phyloP scores from a whole-genome alignment of 306 rosid genomes.

The Citrullus colocynthis region DNA sequence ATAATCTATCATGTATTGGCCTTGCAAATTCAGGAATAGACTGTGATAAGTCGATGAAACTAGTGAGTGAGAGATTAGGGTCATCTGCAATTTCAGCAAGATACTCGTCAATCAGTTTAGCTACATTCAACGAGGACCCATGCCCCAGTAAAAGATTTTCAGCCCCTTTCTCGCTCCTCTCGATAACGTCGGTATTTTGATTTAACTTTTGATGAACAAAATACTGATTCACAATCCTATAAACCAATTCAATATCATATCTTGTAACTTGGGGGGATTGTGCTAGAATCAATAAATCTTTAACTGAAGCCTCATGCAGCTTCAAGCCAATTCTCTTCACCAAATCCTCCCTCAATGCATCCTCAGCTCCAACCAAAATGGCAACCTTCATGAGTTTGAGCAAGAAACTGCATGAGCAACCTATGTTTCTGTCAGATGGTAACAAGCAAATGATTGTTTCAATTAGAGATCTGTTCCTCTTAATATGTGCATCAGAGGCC shows the following conservation, averaged over 20 bases:
- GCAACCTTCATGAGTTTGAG: constrained; percentile 79
- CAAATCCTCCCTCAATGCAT: constrained; percentile 44
- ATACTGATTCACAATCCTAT: constrained; percentile 41
- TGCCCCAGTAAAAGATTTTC: constrained; percentile 33
- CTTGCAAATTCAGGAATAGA: constrained; percentile 57
- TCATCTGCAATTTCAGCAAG: constrained; percentile 62
- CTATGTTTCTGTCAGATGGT: constrained; percentile 48
- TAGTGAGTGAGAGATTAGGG: constrained; percentile 40
- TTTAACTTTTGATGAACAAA: constrained; percentile 27
- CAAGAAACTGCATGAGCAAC: constrained; percentile 79
- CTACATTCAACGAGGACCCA: constrained; percentile 51
- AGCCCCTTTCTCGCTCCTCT: constrained; percentile 39
- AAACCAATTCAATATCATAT: constrained; percentile 62
- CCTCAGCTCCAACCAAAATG: constrained; percentile 63
- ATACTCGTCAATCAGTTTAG: constrained; percentile 63
- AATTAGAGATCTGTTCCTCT: constrained; percentile 65
- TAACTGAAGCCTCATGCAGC: constrained; percentile 66
- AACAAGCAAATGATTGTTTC: constrained; percentile 76
- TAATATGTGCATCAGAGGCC: constrained; percentile 58
- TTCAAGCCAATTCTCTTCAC: constrained; percentile 46
- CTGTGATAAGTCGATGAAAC: constrained; percentile 53
- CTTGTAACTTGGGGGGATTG: constrained; percentile 47
- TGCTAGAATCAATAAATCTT: constrained; percentile 71
- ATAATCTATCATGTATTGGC: constrained; percentile 75
- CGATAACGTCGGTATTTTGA: constrained; percentile 18